Percentiles rank a stretch among this genome's conserved stretches.
Conservation (phyloP, 169 alveolate genomes). For the Plasmodium adleri region DNA sequence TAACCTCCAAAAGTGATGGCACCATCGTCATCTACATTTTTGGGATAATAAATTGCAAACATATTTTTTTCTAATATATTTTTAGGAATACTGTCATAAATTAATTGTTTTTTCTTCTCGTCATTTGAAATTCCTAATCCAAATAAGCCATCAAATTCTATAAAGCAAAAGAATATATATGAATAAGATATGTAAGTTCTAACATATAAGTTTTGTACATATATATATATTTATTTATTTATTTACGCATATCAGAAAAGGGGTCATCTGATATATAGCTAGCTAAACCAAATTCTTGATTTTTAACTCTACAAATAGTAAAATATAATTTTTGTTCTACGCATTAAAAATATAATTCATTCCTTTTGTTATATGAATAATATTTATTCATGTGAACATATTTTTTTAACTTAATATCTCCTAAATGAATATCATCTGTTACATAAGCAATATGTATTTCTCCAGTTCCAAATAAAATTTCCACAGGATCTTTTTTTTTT, state of each 20-base stretch:
- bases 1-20: constrained; percentile 76
- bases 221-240: constrained; percentile 5
- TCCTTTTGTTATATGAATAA: not conserved
- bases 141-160: constrained; percentile 73
- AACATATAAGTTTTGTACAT: too few species aligned
- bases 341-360: not conserved
- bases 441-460: constrained; percentile 68
- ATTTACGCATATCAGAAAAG: constrained; percentile 73
- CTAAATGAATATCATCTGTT: constrained; percentile 65
- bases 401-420: constrained; percentile 50
- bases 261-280: constrained; percentile 76
- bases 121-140: constrained; percentile 75
- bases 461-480: constrained; percentile 70
- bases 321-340: not conserved
- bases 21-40: constrained; percentile 66
- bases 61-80: constrained; percentile 31
- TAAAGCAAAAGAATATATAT: not conserved
- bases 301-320: constrained; percentile 40
- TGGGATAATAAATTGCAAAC: constrained; percentile 72
- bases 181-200: too few species aligned
- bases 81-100: constrained; percentile 65
- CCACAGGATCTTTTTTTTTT: constrained; percentile 34
- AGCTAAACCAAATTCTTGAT: constrained; percentile 76
- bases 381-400: not conserved
- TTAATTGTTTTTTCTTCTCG: constrained; percentile 24